Conservation (phyloP, 2,329 filamentous ascomycete species). For the Zalaria sp. region DNA sequence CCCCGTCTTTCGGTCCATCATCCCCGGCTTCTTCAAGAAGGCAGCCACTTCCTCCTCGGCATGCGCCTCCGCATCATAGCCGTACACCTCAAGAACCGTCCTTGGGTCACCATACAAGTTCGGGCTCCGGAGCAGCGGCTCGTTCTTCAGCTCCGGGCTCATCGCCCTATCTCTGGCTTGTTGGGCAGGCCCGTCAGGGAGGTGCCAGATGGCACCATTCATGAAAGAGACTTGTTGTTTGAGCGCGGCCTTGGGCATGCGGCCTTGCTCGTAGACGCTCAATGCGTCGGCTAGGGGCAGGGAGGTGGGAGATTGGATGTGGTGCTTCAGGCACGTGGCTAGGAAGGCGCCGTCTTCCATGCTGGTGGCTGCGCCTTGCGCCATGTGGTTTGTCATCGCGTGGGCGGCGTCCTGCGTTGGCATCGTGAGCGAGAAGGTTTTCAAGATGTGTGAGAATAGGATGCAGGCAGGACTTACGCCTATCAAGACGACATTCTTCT, state of each 20-base stretch:
- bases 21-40: slow-evolving; percentile 12
- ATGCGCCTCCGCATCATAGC: slow-evolving; percentile 25
- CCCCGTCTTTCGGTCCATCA: slow-evolving; percentile 16
- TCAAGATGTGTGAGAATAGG: slow-evolving; percentile 54
- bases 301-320: not conserved
- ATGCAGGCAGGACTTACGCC: slow-evolving; percentile 48
- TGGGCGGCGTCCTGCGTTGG: slow-evolving; percentile 47
- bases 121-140: slow-evolving; percentile 20
- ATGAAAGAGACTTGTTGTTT: not conserved
- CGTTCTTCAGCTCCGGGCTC: slow-evolving; percentile 20
- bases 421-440: slow-evolving; percentile 34
- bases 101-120: slow-evolving; percentile 27
- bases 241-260: not conserved
- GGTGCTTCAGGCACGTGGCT: slow-evolving; percentile 20
- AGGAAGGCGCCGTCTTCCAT: slow-evolving; percentile 56
- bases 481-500: slow-evolving; percentile 30
- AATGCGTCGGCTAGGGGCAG: not conserved
- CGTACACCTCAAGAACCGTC: slow-evolving; percentile 24
- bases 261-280: not conserved
- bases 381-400: slow-evolving; percentile 49
- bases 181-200: slow-evolving; percentile 21
- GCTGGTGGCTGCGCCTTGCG: slow-evolving; percentile 52
- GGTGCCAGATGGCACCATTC: slow-evolving; percentile 12
- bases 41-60: slow-evolving; percentile 18
- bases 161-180: slow-evolving; percentile 23